Percentiles rank a stretch among this genome's conserved stretches.
Conservation (phyloP, 2,329 filamentous ascomycete species). For the Exophiala bonariae region DNA sequence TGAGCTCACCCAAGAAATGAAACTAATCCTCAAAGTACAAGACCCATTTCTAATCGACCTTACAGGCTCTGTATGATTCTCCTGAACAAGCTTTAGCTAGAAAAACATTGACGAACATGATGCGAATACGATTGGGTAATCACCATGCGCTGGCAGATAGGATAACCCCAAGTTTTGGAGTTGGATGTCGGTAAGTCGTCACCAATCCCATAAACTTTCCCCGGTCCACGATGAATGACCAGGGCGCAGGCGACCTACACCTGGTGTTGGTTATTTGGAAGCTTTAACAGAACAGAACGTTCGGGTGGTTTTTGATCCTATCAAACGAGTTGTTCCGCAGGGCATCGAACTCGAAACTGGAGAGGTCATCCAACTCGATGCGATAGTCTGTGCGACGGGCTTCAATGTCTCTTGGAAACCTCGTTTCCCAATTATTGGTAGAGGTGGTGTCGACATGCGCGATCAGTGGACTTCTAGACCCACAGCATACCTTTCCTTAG, state of each 20-base stretch:
- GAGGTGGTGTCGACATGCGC: conserved; percentile 24
- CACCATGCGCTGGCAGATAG: conserved; percentile 37
- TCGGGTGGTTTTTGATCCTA: conserved; percentile 58
- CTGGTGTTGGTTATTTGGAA: conserved; percentile 68
- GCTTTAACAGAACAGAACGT: conserved; percentile 63
- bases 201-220: too few relatives aligned
- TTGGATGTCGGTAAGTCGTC: too few relatives aligned
- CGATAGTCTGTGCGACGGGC: conserved; percentile 39
- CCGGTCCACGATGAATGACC: too few relatives aligned
- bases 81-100: conserved; percentile 22
- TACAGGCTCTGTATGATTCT: too few relatives aligned
- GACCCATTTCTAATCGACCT: too few relatives aligned
- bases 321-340: conserved; percentile 58
- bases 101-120: conserved; percentile 21
- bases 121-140: conserved; percentile 24
- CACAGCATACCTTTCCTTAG: conserved; percentile 42
- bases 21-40: too few relatives aligned
- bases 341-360: conserved; percentile 38
- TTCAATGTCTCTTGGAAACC: conserved; percentile 37
- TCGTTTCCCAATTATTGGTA: conserved; percentile 34
- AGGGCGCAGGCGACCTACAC: conserved; percentile 51
- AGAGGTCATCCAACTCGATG: conserved; percentile 25
- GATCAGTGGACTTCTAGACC: conserved; percentile 32
- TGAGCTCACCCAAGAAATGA: too few relatives aligned
- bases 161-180: conserved; percentile 39